Evolutionary conservation across 345 rosid species (phyloP).

Genomic region (Acer campestre): DNA sequence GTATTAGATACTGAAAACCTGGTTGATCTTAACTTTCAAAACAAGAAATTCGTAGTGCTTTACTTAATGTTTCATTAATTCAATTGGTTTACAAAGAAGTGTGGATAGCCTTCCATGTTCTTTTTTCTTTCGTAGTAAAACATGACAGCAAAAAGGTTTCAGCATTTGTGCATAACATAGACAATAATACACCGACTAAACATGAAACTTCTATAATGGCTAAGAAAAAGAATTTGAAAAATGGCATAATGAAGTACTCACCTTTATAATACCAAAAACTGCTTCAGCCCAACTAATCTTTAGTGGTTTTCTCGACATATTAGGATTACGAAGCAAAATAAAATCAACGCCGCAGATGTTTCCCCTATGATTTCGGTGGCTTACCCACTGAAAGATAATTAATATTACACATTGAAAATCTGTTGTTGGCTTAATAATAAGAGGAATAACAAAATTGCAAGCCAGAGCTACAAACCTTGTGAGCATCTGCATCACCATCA

Average conservation of each 20-base stretch:
- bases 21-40: constrained; percentile 6
- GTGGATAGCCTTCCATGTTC: neutral
- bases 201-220: neutral
- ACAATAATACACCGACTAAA: neutral
- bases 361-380: constrained; percentile 96
- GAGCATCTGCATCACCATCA: constrained; percentile 79
- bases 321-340: constrained; percentile 89
- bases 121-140: neutral
- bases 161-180: neutral
- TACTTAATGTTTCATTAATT: neutral
- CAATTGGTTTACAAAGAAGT: constrained; percentile 1
- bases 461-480: constrained; percentile 52
- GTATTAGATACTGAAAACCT: constrained; percentile 10
- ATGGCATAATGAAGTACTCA: constrained; percentile 23
- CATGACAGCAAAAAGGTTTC: neutral
- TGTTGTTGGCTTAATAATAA: neutral
- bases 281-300: constrained; percentile 75
- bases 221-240: neutral
- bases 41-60: neutral
- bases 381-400: constrained; percentile 69
- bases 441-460: neutral
- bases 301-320: constrained; percentile 49
- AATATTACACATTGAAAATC: constrained; percentile 8
- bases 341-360: constrained; percentile 98
- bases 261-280: constrained; percentile 72